Percentiles rank a stretch among this genome's conserved stretches.
phyloP scores from a whole-genome alignment of 2,329 filamentous ascomycete species.

The Fusarium chaquense region DNA sequence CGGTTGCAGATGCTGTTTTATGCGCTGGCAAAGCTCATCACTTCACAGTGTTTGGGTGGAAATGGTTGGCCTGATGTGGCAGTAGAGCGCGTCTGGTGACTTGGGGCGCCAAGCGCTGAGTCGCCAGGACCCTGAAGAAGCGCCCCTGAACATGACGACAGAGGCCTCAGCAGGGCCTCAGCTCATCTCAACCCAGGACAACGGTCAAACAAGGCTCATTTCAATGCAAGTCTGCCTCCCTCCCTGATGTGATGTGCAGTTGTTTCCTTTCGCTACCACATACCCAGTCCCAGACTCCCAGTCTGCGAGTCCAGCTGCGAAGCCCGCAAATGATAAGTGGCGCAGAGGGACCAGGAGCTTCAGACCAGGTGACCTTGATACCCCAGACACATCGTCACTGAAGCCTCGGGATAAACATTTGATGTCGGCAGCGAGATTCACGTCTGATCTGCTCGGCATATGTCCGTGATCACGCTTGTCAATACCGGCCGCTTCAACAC shows the following conservation, averaged over 20 bases:
- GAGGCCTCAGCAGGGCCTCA: constrained; percentile 37
- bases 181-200: constrained; percentile 13
- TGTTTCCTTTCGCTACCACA: neutral
- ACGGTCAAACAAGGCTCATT: constrained; percentile 33
- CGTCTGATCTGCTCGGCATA: constrained; percentile 45
- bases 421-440: constrained; percentile 30
- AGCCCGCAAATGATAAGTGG: constrained; percentile 19
- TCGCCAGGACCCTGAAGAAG: constrained; percentile 40
- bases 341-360: constrained; percentile 25
- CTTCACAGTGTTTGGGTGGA: constrained; percentile 22
- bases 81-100: constrained; percentile 44
- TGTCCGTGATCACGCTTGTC: constrained; percentile 42
- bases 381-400: constrained; percentile 38
- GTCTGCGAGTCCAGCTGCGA: neutral
- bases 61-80: constrained; percentile 35
- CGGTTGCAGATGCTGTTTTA: constrained; percentile 44
- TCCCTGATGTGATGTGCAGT: neutral
- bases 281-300: neutral
- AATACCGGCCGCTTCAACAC: constrained; percentile 36
- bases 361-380: constrained; percentile 37
- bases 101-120: constrained; percentile 39
- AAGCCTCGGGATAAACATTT: constrained; percentile 38
- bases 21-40: constrained; percentile 44
- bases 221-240: constrained; percentile 19
- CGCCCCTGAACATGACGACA: constrained; percentile 43